Base-by-base conservation (phyloP, 2,329 filamentous ascomycete species). In the Nemania bipapillata region DNA sequence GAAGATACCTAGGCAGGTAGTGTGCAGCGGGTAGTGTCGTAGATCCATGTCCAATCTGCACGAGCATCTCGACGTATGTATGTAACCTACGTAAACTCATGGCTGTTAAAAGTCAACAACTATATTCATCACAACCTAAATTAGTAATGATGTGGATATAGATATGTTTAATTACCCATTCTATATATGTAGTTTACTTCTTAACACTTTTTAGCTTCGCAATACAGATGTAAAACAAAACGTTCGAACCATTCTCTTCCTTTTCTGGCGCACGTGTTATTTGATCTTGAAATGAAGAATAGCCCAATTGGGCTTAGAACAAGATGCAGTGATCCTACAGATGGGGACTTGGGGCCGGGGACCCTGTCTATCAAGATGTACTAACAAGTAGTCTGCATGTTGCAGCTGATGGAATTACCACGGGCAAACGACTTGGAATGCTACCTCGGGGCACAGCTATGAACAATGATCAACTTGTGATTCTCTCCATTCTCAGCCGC, bases 331-430 rank as follows among this genome's bases (percentile, higher is more conserved):
- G 40, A 50, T 50, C 40, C 20, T 50, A 32, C 12, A 30, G 8
- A 62, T 53, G 58, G 58, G n/a, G 58, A 53, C n/a, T 8, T 22
- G 12, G 24, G 22, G 26, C 47, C 3, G 59, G 59, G 59, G 59
- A 28, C 5, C 35, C 35, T 35, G 9, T 9, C 30, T 22, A 28
- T 37, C 32, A 12, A 24, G 45, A 20, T n/a, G 11, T 28, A 12
- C 20, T 40, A 30, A 17, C 49, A n/a, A n/a, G 15, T 45, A 45
- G 15, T 52, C 26, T 32, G 40, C 55, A 58, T 28, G n/a, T n/a
- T 58, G 55, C 45, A 49, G 56, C 42, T 59, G 42, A 49, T 45
- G 20, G 40, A 45, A 45, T n/a, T n/a, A 4, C 40, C 40, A 45
- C 40, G 40, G 40, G 40, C 15, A 45, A n/a, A 15, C 4, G 40